These are phyloP conservation scores for Ambrosiella beaveri DNA, from an alignment of 2,329 filamentous ascomycete genomes.

Conservation along the genomic window DNA sequence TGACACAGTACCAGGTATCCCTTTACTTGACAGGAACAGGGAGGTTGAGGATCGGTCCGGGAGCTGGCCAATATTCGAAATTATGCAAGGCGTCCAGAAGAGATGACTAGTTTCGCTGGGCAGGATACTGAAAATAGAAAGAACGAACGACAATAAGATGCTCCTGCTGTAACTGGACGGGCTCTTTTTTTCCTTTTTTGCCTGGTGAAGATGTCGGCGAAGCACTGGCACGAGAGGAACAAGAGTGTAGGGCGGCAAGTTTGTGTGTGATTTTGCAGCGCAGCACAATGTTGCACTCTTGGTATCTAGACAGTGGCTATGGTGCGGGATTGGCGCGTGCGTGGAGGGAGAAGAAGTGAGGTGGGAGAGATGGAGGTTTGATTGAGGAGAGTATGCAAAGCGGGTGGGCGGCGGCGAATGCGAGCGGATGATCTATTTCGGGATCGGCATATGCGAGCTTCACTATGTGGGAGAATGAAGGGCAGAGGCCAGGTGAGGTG, in stretches of 20 bases:
- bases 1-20: background rate
- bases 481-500: too few relatives aligned
- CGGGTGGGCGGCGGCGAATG: too few relatives aligned
- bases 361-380: background rate
- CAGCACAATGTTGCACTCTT: background rate
- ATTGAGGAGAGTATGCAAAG: too few relatives aligned
- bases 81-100: background rate
- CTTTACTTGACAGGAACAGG: background rate
- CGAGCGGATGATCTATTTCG: too few relatives aligned
- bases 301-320: background rate
- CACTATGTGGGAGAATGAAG: too few relatives aligned
- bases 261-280: too few relatives aligned
- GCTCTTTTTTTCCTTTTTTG: too few relatives aligned
- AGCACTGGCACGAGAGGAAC: background rate
- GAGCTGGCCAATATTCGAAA: background rate
- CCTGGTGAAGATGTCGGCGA: background rate
- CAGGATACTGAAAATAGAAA: background rate
- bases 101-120: background rate
- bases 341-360: background rate
- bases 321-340: background rate
- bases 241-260: too few relatives aligned
- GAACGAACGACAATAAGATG: background rate
- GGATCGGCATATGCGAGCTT: too few relatives aligned
- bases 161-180: background rate
- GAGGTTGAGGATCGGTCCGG: background rate